phyloP scores from a whole-genome alignment of 2,329 filamentous ascomycete genomes.

The Alternaria sp. region DNA sequence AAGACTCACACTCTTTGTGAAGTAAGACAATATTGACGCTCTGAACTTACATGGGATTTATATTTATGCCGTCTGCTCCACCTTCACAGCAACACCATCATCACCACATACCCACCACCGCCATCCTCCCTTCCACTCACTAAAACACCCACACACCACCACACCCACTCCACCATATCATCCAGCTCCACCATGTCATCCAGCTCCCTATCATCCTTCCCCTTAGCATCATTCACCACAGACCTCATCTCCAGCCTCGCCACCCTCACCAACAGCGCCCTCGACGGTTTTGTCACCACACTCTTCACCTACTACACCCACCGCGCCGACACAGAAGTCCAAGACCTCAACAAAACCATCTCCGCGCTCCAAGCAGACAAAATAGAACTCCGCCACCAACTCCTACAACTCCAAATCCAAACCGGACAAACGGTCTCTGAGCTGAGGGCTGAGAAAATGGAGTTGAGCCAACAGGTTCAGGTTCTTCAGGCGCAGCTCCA shows the following conservation, averaged over 20 bases:
- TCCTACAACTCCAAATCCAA: not conserved
- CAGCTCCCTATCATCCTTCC: not conserved
- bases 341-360: not conserved
- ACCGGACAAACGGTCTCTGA: not conserved
- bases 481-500: not conserved
- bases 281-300: accelerated
- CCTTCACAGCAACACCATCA: not conserved
- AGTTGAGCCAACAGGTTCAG: not conserved
- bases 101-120: not conserved
- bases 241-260: not conserved
- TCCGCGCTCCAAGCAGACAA: not conserved
- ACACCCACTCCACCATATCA: not conserved
- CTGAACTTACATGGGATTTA: not conserved
- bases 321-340: not conserved
- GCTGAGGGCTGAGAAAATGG: not conserved
- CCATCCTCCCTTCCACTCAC: not conserved
- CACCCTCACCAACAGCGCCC: not conserved
- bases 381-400: not conserved
- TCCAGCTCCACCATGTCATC: too few relatives aligned
- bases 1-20: not conserved
- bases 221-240: not conserved
- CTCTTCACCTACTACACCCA: not conserved
- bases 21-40: not conserved
- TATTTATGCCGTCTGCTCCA: accelerated
- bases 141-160: not conserved